A percentile compares a stretch with the other conserved stretches of the same genome.
These are phyloP conservation scores for Starmerella scarabaei DNA, from an alignment of 805 yeast genomes.

Conservation along the genomic window DNA sequence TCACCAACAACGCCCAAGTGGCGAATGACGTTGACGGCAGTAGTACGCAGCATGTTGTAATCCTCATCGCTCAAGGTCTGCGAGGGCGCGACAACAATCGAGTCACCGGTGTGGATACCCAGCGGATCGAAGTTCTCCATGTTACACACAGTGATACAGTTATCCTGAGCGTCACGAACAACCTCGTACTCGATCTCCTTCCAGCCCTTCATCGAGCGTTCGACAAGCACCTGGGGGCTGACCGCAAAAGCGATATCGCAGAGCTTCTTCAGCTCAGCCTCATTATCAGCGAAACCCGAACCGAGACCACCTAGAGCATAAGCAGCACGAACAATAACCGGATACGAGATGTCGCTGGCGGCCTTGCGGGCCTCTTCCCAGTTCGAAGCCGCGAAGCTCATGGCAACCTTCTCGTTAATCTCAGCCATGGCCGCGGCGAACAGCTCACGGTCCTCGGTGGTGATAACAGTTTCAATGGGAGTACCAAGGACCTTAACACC, in stretches of 20 bases:
- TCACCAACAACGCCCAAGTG: slow-evolving; percentile 98
- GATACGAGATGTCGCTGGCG: slow-evolving; percentile 79
- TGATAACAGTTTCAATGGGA: slow-evolving; percentile 86
- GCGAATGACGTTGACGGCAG: slow-evolving; percentile 94
- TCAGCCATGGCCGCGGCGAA: slow-evolving; percentile 91
- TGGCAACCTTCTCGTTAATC: slow-evolving; percentile 90
- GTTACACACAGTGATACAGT: slow-evolving; percentile 97
- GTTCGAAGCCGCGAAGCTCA: slow-evolving; percentile 70
- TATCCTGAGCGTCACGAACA: slow-evolving; percentile 92
- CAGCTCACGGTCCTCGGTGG: slow-evolving; percentile 95
- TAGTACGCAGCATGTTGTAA: slow-evolving; percentile 93
- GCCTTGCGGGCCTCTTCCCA: slow-evolving; percentile 75
- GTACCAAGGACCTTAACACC: slow-evolving; percentile 97
- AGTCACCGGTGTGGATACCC: slow-evolving; percentile 98
- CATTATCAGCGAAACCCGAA: slow-evolving; percentile 91
- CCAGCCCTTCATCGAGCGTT: slow-evolving; percentile 98
- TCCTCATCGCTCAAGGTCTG: slow-evolving; percentile 95
- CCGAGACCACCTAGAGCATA: slow-evolving; percentile 96
- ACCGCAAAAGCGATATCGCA: slow-evolving; percentile 89
- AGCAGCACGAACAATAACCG: slow-evolving; percentile 95
- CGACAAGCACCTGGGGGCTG: slow-evolving; percentile 91
- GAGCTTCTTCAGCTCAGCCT: slow-evolving; percentile 63
- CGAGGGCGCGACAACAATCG: slow-evolving; percentile 97
- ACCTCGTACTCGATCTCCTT: slow-evolving; percentile 98
- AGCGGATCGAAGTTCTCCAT: slow-evolving; percentile 98